phyloP scores from a whole-genome alignment of 345 rosid genomes.

The Citrus cavaleriei region DNA sequence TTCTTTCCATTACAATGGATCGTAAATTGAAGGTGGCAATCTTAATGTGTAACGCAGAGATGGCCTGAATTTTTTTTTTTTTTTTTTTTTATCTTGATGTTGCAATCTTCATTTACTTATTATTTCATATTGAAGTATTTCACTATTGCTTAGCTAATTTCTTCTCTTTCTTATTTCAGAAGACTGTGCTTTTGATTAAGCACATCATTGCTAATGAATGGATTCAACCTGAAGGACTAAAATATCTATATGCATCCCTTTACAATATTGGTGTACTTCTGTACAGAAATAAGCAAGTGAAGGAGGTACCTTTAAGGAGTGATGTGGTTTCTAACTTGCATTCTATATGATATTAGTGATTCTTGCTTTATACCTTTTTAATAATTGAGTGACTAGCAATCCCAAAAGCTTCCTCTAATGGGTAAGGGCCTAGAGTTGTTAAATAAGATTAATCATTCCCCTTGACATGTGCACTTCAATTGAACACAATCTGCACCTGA shows the following conservation, averaged over 20 bases:
- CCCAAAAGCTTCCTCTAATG: background rate
- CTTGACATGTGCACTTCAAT: background rate
- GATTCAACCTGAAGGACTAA: slow-evolving; percentile 66
- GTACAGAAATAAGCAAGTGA: slow-evolving; percentile 57
- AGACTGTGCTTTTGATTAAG: slow-evolving; percentile 39
- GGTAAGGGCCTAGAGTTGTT: background rate
- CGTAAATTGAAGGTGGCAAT: slow-evolving; percentile 50
- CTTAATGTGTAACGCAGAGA: slow-evolving; percentile 11
- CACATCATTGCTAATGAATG: slow-evolving; percentile 53
- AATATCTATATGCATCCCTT: slow-evolving; percentile 50
- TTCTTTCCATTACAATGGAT: slow-evolving; percentile 55
- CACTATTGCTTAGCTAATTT: slow-evolving; percentile 22
- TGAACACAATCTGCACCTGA: background rate
- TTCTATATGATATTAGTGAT: background rate
- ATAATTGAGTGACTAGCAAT: background rate
- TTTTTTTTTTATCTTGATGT: background rate
- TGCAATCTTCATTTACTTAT: slow-evolving; percentile 1
- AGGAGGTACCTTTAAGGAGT: slow-evolving; percentile 51
- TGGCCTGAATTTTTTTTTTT: background rate
- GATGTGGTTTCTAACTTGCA: slow-evolving; percentile 1
- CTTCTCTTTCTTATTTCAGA: slow-evolving; percentile 45
- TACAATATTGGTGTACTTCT: slow-evolving; percentile 62
- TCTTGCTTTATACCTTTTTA: too few species aligned
- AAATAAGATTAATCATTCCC: background rate
- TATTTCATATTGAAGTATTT: slow-evolving; percentile 12